Conservation (phyloP, 2,329 filamentous ascomycete genomes). For the Fusarium heterosporum region DNA sequence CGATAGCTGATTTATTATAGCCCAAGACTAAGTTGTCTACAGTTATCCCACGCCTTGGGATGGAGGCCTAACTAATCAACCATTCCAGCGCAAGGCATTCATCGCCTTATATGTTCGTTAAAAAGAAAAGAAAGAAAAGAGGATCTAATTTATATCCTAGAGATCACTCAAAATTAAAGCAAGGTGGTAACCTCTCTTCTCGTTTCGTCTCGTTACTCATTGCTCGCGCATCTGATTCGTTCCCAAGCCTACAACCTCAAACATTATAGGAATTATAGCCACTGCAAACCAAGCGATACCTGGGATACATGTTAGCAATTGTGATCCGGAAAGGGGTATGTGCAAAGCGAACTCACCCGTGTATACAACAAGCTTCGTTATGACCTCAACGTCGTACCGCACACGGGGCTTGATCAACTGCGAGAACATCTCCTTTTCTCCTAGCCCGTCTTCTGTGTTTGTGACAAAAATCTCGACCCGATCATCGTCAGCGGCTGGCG, state of each 20-base stretch:
- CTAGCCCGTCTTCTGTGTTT: constrained; percentile 61
- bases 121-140: constrained; percentile 11
- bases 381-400: constrained; percentile 97
- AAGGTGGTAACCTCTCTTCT: constrained; percentile 9
- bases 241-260: constrained; percentile 69
- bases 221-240: constrained; percentile 52
- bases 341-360: constrained; percentile 66
- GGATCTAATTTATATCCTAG: constrained; percentile 35
- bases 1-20: constrained; percentile 8
- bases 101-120: constrained; percentile 43
- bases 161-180: constrained; percentile 14
- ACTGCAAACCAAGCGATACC: constrained; percentile 87
- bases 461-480: constrained; percentile 52
- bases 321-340: neutral
- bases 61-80: constrained; percentile 19
- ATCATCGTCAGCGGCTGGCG: constrained; percentile 48
- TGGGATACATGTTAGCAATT: constrained; percentile 50
- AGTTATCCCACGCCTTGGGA: constrained; percentile 12
- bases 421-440: constrained; percentile 85
- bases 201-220: constrained; percentile 38
- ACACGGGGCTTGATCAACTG: constrained; percentile 87
- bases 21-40: constrained; percentile 16
- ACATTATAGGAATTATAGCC: constrained; percentile 78
- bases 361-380: constrained; percentile 97
- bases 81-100: constrained; percentile 38